phyloP scores from a whole-genome alignment of 768 basidiomycete species.

The Amanita thiersii region DNA sequence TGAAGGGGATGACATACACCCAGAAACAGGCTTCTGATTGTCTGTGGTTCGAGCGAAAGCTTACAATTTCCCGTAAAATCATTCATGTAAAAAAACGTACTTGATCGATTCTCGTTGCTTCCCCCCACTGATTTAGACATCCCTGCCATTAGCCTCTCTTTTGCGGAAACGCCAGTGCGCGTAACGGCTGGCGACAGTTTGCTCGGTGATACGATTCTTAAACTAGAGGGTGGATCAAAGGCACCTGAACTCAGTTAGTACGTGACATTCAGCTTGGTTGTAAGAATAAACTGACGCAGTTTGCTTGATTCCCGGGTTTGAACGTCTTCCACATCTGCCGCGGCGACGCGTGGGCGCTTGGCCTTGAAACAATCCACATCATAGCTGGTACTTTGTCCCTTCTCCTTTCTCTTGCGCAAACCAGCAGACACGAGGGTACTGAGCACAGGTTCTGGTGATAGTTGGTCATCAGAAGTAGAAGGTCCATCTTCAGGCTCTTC shows the following conservation, averaged over 20 bases:
- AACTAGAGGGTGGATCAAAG: slow-evolving; percentile 1
- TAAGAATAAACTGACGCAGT: background rate
- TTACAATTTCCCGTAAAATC: too few species aligned
- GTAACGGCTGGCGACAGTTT: slow-evolving; percentile 2
- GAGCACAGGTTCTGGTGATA: background rate
- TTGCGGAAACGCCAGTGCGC: background rate
- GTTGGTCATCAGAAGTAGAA: background rate
- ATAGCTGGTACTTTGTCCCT: background rate
- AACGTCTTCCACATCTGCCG: background rate
- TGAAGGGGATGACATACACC: too few species aligned
- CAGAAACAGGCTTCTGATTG: too few species aligned
- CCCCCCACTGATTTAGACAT: too few species aligned
- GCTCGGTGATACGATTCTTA: slow-evolving; percentile 1
- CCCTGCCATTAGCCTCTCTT: background rate
- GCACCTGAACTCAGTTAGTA: background rate
- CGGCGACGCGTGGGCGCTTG: background rate
- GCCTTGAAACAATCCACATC: background rate
- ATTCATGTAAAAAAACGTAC: too few species aligned
- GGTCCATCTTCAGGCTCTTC: slow-evolving; percentile 3
- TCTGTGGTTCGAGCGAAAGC: too few species aligned
- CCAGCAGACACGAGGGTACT: background rate
- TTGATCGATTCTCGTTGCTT: too few species aligned
- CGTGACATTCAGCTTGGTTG: background rate
- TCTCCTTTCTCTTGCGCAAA: slow-evolving; percentile 4
- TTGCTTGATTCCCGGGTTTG: background rate